phyloP scores from a whole-genome alignment of 805 yeast genomes.

The Suhomyces vadensis region DNA sequence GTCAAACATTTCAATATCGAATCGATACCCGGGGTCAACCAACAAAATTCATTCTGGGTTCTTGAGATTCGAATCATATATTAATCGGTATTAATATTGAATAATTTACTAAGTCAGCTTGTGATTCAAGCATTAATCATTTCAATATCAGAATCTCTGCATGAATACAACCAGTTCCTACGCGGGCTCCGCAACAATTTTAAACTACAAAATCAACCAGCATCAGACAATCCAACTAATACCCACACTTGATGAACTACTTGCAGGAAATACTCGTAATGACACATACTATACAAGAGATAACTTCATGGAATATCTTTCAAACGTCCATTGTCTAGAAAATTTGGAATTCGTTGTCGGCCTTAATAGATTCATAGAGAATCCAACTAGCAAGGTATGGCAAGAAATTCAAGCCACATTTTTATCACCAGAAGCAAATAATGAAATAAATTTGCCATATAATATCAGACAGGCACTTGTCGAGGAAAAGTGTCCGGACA shows the following conservation, averaged over 20 bases:
- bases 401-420: slow-evolving; percentile 24
- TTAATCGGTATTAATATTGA: too few relatives aligned
- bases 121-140: background rate
- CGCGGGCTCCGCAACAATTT: slow-evolving; percentile 2
- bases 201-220: slow-evolving; percentile 11
- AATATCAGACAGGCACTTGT: slow-evolving; percentile 20
- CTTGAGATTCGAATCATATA: too few relatives aligned
- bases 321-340: slow-evolving; percentile 36
- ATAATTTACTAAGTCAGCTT: too few relatives aligned
- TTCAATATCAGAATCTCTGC: background rate
- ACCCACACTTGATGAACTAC: slow-evolving; percentile 23
- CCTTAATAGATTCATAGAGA: slow-evolving; percentile 19
- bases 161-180: slow-evolving; percentile 2
- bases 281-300: slow-evolving; percentile 14
- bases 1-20: too few relatives aligned
- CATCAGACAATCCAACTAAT: slow-evolving; percentile 12
- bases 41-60: too few relatives aligned
- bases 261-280: slow-evolving; percentile 7
- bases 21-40: too few relatives aligned
- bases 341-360: slow-evolving; percentile 36
- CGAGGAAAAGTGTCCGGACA: slow-evolving; percentile 21
- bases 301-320: slow-evolving; percentile 28
- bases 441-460: slow-evolving; percentile 38
- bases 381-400: slow-evolving; percentile 25
- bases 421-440: slow-evolving; percentile 27